Evolutionary conservation across 2,329 filamentous ascomycete genomes (phyloP), one percentile per base, ranked within the genome.

Genomic region (Fusarium phyllophilum): DNA sequence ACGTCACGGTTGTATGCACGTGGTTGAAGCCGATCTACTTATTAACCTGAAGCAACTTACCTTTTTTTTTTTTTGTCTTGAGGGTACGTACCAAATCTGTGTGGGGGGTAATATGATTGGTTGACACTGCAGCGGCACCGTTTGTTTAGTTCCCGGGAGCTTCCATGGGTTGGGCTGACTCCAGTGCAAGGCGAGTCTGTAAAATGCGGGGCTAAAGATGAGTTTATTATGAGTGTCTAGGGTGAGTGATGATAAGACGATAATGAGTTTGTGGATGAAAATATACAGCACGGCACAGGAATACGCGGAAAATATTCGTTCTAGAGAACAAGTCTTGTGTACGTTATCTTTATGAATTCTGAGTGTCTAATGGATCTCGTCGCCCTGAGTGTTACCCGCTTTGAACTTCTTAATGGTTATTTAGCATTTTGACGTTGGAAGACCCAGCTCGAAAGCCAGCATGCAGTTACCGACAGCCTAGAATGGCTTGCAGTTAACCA

Each of bases 111-210:
- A 11, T 14, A n/a, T 77, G 72, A 78, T 78, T 78, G 73, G 76
- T 54, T 55, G 64, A 45, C 17, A 34, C 26, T 15, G 24, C 55
- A 39, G 55, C 62, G 56, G 66, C 64, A 68, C 70, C 76, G 76
- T 75, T 77, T 66, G 63, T 64, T 70, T 78, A 78, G 75, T 64
- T 75, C 70, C 76, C 76, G 76, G 76, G 68, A 76, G 72, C 76
- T 62, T 62, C 76, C 72, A 78, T 68, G 62, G 51, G 44, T 26
- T 67, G 44, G 62, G 45, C 65, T 67, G 60, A 44, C 51, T 57
- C 63, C 64, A 62, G 68, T 54, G 58, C 56, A 38, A 68, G 65
- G 65, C 62, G 62, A 72, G 73, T 63, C 67, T 54, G 66, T 49
- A 36, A 70, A 75, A 73, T 77, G 75, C 67, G 74, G 75, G 74